Percentiles rank a stretch among this genome's conserved stretches.
Evolutionary conservation across 768 basidiomycete genomes (phyloP).

Genomic region (Epithele typhae): DNA sequence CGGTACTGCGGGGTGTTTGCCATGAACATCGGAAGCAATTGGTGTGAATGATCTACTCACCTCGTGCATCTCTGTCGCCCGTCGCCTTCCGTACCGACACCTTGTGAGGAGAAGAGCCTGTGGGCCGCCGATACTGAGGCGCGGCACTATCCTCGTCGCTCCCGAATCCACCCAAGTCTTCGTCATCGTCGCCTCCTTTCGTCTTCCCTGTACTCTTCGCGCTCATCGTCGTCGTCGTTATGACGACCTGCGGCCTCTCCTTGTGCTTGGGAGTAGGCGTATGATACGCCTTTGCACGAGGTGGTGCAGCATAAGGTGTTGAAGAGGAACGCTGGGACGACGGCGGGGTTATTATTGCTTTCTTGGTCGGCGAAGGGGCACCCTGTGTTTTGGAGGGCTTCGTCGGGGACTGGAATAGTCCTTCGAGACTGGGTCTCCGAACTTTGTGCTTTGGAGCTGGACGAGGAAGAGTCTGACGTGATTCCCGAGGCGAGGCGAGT

Average conservation of each 20-base stretch:
- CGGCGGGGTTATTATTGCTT: slow-evolving; percentile 21
- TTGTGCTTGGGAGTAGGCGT: slow-evolving; percentile 17
- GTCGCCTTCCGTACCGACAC: slow-evolving; percentile 52
- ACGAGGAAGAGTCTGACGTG: slow-evolving; percentile 2
- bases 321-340: neutral
- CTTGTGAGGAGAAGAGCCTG: slow-evolving; percentile 32
- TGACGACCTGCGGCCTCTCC: slow-evolving; percentile 14
- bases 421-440: slow-evolving; percentile 2
- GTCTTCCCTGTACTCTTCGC: slow-evolving; percentile 30
- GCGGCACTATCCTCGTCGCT: slow-evolving; percentile 40
- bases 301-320: slow-evolving; percentile 27
- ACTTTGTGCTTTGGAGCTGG: neutral
- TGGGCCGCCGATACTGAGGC: slow-evolving; percentile 1
- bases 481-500: slow-evolving; percentile 5
- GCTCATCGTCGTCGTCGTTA: slow-evolving; percentile 5
- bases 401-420: slow-evolving; percentile 9
- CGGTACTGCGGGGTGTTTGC: slow-evolving; percentile 39
- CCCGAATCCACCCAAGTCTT: slow-evolving; percentile 55
- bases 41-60: slow-evolving; percentile 31
- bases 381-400: slow-evolving; percentile 5
- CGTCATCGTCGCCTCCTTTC: slow-evolving; percentile 29
- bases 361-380: slow-evolving; percentile 8
- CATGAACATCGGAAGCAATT: neutral
- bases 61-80: slow-evolving; percentile 75
- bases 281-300: slow-evolving; percentile 19